Conservation (phyloP, 2,329 filamentous ascomycete genomes). For the Alternaria burnsii region DNA sequence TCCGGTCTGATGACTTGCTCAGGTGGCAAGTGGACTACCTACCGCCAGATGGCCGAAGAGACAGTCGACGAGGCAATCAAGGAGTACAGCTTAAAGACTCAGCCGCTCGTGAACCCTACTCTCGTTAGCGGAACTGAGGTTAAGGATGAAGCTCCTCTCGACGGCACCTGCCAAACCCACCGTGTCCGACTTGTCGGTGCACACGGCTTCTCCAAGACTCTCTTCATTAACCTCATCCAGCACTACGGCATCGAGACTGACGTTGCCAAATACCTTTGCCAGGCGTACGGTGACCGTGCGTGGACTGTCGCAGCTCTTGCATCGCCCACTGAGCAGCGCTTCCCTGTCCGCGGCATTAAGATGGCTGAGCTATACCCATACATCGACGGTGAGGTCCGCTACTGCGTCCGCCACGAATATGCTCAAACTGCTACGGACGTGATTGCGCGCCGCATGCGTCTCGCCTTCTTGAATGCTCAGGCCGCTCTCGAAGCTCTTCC, state of each 20-base stretch:
- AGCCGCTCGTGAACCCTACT: constrained; percentile 66
- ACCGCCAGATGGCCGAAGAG: constrained; percentile 92
- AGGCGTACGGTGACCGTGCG: constrained; percentile 89
- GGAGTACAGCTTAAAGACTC: constrained; percentile 69
- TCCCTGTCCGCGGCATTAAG: constrained; percentile 82
- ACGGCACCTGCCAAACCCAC: constrained; percentile 84
- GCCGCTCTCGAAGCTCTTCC: constrained; percentile 88
- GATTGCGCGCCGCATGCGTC: constrained; percentile 80
- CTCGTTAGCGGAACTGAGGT: constrained; percentile 75
- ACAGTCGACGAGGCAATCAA: constrained; percentile 82
- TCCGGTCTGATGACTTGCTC: constrained; percentile 85
- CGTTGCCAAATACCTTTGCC: constrained; percentile 85
- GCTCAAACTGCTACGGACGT: constrained; percentile 91
- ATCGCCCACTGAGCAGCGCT: constrained; percentile 77
- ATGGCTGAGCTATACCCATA: constrained; percentile 86
- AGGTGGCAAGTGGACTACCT: constrained; percentile 92
- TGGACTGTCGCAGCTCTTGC: constrained; percentile 89
- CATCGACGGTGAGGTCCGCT: constrained; percentile 89
- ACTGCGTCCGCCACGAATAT: constrained; percentile 88
- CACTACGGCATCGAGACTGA: constrained; percentile 92
- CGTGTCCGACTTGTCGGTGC: constrained; percentile 82
- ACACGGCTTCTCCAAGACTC: constrained; percentile 86
- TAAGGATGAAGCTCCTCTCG: constrained; percentile 74
- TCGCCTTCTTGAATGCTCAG: constrained; percentile 92
- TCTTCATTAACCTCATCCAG: constrained; percentile 95